Base-by-base conservation (phyloP, 805 yeast genomes). In the Blastobotrys americana region DNA sequence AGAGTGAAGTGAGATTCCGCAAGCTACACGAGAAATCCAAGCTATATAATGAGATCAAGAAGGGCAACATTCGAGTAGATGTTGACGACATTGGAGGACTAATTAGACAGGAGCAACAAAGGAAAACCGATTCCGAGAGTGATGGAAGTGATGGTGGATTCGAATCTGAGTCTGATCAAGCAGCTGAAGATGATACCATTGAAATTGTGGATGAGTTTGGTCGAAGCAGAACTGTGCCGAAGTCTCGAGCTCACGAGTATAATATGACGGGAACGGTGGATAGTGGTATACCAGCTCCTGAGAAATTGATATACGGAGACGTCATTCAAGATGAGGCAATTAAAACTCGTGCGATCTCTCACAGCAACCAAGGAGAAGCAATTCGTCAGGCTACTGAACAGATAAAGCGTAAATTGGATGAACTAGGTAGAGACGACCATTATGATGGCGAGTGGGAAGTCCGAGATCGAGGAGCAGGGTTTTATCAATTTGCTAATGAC, bases 131-230 rank as follows among this genome's bases (percentile, higher is more conserved):
- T 6, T 17, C 39, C 13, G 35, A 8, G 6, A 16, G 16, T 16
- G 49, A 17, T 23, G 39, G 27, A 16, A n/a, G 41, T 34, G 22
- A 37, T 22, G 17, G 37, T 6, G 44, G 23, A 18, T 10, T 17
- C 20, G 31, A 17, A 8, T 27, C 34, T 27, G 43, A 31, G 15
- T 4, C 18, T 4, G 41, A 37, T n/a, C 6, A 19, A 10, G 42
- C 27, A 23, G 34, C 17, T 20, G 54, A 43, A 51, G n/a, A n/a
- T n/a, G n/a, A 50, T 19, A 17, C 46, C 42, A 46, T 48, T 17
- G 58, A 55, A 36, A 44, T 54, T 13, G 47, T 34, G 8, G 59
- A 55, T 42, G 45, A 49, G 34, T 56, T 47, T 51, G 60, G 60
- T 6, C 44, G 60, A 19, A 42, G 55, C 5, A 40, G 60, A 28